Conservation (phyloP, 768 basidiomycete species). For the Dacryopinax primogenitus region DNA sequence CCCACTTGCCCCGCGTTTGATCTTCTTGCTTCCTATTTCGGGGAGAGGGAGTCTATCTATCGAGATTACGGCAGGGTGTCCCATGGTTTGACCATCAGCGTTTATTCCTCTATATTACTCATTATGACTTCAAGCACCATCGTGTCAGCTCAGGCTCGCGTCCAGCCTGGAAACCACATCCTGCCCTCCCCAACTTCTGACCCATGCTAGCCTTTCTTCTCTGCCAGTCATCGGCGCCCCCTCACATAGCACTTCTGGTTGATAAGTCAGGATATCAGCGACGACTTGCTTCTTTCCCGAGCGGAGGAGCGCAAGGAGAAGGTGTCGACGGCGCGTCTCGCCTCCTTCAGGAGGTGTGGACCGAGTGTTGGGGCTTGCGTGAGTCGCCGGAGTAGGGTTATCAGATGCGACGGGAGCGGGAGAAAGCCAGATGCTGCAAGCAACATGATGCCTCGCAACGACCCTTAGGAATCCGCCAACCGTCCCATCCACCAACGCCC, state of each 20-base stretch:
- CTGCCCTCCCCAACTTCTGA: not conserved
- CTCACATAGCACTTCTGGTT: not conserved
- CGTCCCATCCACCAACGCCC: slow-evolving; percentile 35
- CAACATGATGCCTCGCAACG: slow-evolving; percentile 67
- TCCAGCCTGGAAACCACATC: not conserved
- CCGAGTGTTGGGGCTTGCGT: not conserved
- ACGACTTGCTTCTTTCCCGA: not conserved
- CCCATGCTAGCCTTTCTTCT: not conserved
- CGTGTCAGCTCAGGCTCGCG: not conserved
- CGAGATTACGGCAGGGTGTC: not conserved
- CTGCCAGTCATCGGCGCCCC: not conserved
- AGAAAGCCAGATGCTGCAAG: slow-evolving; percentile 52
- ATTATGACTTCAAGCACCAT: no score
- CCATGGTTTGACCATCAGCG: no score
- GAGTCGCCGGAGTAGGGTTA: not conserved
- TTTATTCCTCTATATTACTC: no score
- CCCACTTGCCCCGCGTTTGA: not conserved
- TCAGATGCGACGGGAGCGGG: not conserved
- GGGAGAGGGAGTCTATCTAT: not conserved
- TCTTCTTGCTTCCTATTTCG: not conserved
- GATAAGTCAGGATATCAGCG: not conserved
- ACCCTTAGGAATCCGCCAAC: slow-evolving; percentile 48
- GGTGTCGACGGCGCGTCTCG: not conserved
- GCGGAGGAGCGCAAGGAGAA: not conserved
- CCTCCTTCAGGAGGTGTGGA: not conserved